Evolutionary conservation across 805 yeast genomes (phyloP).

Genomic region (Wickerhamomyces canadensis): DNA sequence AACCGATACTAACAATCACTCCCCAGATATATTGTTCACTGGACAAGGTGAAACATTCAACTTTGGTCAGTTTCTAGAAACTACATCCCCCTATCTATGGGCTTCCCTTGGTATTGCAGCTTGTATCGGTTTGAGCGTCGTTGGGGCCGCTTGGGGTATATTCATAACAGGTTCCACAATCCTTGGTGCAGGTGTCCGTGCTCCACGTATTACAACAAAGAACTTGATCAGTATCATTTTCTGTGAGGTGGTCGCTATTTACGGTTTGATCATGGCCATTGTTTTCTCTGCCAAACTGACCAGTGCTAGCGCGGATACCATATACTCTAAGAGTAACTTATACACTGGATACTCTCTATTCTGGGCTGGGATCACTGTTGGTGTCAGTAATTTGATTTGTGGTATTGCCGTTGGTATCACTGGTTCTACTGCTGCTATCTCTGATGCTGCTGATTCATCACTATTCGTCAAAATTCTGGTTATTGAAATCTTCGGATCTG

Average conservation of each 20-base stretch:
- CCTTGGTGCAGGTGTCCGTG: slow-evolving; percentile 96
- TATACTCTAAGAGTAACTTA: slow-evolving; percentile 76
- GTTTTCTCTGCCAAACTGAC: slow-evolving; percentile 88
- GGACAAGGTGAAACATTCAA: slow-evolving; percentile 91
- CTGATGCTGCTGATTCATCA: slow-evolving; percentile 96
- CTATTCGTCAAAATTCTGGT: slow-evolving; percentile 94
- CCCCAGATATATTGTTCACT: slow-evolving; percentile 53
- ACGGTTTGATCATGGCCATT: slow-evolving; percentile 95
- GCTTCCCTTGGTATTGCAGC: slow-evolving; percentile 83
- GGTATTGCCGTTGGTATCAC: slow-evolving; percentile 97
- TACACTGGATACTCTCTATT: slow-evolving; percentile 93
- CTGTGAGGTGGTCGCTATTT: slow-evolving; percentile 98
- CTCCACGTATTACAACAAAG: slow-evolving; percentile 96
- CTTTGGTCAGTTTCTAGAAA: slow-evolving; percentile 79
- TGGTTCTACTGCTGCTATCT: slow-evolving; percentile 97
- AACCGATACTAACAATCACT: slow-evolving; percentile 1
- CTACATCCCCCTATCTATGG: slow-evolving; percentile 96
- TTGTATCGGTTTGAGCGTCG: slow-evolving; percentile 91
- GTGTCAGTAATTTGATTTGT: slow-evolving; percentile 87
- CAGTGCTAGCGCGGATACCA: slow-evolving; percentile 53
- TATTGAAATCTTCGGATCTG: slow-evolving; percentile 95
- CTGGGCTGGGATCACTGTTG: slow-evolving; percentile 98
- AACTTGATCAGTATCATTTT: slow-evolving; percentile 94
- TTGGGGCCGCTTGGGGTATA: slow-evolving; percentile 99
- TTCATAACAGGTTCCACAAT: slow-evolving; percentile 92